These are phyloP conservation scores for Lichtheimia ornata DNA, from an alignment of 371 early-diverging fungal species.

Conservation along the genomic window DNA sequence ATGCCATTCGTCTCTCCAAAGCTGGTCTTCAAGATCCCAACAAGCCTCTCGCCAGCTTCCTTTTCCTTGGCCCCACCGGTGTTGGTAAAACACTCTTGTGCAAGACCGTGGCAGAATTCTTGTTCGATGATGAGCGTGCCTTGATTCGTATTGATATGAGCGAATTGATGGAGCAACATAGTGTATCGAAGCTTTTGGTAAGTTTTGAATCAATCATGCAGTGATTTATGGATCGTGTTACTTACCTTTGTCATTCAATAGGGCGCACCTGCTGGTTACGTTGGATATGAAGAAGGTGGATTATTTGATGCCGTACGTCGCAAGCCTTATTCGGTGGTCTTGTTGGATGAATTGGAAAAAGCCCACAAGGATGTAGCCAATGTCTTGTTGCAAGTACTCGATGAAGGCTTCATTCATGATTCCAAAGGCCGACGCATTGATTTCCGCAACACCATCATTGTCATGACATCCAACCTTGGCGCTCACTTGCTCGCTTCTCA, in stretches of 20 bases:
- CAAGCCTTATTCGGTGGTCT: conserved; percentile 86
- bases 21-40: conserved; percentile 82
- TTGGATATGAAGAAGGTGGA: conserved; percentile 86
- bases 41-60: conserved; percentile 87
- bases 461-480: conserved; percentile 90
- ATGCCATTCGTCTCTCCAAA: conserved; percentile 73
- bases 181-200: conserved; percentile 79
- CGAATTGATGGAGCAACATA: conserved; percentile 84
- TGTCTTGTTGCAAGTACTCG: conserved; percentile 82
- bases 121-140: conserved; percentile 85
- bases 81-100: conserved; percentile 84
- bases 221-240: no score
- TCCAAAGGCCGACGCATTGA: conserved; percentile 83
- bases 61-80: conserved; percentile 95
- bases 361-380: conserved; percentile 85
- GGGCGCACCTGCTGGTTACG: conserved; percentile 91
- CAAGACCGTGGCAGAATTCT: conserved; percentile 85
- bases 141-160: conserved; percentile 93
- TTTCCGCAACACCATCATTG: conserved; percentile 91
- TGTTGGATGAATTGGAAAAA: conserved; percentile 94
- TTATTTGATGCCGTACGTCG: conserved; percentile 90
- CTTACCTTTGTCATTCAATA: no score
- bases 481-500: conserved; percentile 56
- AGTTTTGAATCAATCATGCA: no score
- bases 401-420: conserved; percentile 91